phyloP scores from a whole-genome alignment of 2,329 filamentous ascomycete species.

The Penicillium sp. region DNA sequence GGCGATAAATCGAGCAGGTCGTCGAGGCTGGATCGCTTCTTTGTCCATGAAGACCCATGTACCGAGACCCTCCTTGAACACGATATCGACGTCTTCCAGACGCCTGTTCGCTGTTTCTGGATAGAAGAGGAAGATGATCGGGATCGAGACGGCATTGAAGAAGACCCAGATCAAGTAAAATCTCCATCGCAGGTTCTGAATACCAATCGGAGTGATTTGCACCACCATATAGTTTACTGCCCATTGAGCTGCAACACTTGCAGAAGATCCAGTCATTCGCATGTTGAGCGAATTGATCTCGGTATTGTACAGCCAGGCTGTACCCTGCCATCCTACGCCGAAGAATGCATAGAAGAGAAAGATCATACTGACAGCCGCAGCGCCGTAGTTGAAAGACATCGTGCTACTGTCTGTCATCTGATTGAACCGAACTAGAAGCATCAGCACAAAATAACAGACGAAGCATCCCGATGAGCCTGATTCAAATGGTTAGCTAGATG shows the following conservation, averaged over 20 bases:
- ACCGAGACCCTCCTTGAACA: not conserved
- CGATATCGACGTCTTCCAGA: constrained; percentile 32
- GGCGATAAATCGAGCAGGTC: not conserved
- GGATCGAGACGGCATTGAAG: constrained; percentile 31
- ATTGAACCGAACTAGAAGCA: not conserved
- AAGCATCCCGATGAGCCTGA: not conserved
- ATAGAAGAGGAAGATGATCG: constrained; percentile 28
- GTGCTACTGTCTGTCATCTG: not conserved
- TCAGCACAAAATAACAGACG: not conserved
- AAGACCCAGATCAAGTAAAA: constrained; percentile 33
- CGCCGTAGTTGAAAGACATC: not conserved
- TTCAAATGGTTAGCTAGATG: not conserved
- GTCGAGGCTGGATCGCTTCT: not conserved
- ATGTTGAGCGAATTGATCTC: constrained; percentile 36
- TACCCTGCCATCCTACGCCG: constrained; percentile 40
- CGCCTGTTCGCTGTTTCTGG: constrained; percentile 25
- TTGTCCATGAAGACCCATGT: not conserved
- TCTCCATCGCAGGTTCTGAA: constrained; percentile 32
- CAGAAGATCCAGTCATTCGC: constrained; percentile 33
- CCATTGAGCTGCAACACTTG: constrained; percentile 34
- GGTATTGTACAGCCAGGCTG: constrained; percentile 38
- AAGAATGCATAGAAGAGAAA: constrained; percentile 42
- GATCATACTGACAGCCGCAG: constrained; percentile 46
- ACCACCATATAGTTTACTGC: constrained; percentile 36
- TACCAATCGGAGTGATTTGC: constrained; percentile 33